Percentiles rank a stretch among this genome's conserved stretches.
Conservation (phyloP, 1,284 basidiomycete species). For the Ustilago vetiveriae region DNA sequence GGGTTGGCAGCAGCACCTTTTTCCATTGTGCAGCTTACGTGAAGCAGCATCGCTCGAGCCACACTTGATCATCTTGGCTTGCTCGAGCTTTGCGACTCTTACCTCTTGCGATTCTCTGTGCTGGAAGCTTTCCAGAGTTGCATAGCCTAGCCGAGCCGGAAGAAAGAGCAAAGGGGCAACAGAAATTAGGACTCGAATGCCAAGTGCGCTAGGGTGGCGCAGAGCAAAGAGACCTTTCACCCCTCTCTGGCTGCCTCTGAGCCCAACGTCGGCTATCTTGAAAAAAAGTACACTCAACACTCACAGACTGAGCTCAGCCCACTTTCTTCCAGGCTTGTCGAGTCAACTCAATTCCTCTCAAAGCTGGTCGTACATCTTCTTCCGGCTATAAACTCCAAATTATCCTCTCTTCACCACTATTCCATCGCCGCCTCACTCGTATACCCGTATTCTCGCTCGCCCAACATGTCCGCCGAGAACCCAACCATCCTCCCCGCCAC, state of each 20-base stretch:
- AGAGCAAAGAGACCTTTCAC: conserved; percentile 10
- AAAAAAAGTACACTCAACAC: not conserved
- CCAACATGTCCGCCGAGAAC: conserved; percentile 65
- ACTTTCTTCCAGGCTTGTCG: conserved; percentile 1
- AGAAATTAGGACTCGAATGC: conserved; percentile 63
- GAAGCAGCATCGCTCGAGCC: not conserved
- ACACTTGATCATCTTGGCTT: not conserved
- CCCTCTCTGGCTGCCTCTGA: not conserved
- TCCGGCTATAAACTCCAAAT: too few relatives aligned
- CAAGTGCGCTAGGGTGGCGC: conserved; percentile 69
- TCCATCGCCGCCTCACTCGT: conserved; percentile 3
- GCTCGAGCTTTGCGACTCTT: too few relatives aligned
- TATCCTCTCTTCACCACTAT: conserved; percentile 3
- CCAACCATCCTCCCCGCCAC: conserved; percentile 63
- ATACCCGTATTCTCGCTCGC: not conserved
- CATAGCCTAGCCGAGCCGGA: too few relatives aligned
- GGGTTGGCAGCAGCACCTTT: not conserved
- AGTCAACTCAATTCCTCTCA: not conserved
- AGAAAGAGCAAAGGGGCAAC: too few relatives aligned
- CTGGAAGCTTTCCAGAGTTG: too few relatives aligned
- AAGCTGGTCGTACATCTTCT: too few relatives aligned
- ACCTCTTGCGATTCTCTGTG: too few relatives aligned
- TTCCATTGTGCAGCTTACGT: conserved; percentile 2
- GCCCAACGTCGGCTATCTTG: not conserved
- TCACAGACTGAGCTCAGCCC: not conserved